Evolutionary conservation across 306 rosid genomes (phyloP).

Genomic region (Rubus idaeus): DNA sequence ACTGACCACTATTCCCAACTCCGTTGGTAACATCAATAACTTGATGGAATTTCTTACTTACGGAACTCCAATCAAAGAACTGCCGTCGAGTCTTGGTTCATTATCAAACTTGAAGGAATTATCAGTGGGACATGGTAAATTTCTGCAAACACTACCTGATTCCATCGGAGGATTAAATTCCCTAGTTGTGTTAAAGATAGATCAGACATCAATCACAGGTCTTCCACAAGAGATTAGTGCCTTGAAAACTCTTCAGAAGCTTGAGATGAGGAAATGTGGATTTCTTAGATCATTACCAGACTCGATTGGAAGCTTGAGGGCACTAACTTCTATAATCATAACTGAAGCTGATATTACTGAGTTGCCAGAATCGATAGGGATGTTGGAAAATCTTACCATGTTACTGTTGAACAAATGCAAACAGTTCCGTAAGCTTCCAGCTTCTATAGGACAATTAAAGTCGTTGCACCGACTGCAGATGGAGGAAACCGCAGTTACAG

Average conservation of each 20-base stretch:
- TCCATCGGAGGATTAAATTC: slow-evolving; percentile 42
- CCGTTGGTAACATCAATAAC: slow-evolving; percentile 41
- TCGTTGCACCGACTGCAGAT: slow-evolving; percentile 44
- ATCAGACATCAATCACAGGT: slow-evolving; percentile 40
- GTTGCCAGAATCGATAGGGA: slow-evolving; percentile 49
- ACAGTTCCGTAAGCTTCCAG: slow-evolving; percentile 52
- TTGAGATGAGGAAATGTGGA: slow-evolving; percentile 48
- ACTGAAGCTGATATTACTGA: slow-evolving; percentile 36
- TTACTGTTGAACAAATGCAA: slow-evolving; percentile 40
- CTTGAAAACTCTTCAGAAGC: slow-evolving; percentile 47
- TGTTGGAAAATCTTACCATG: slow-evolving; percentile 49
- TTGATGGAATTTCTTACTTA: slow-evolving; percentile 28
- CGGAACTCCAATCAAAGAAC: slow-evolving; percentile 36
- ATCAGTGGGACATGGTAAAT: slow-evolving; percentile 33
- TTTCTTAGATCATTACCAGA: slow-evolving; percentile 52
- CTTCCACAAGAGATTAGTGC: slow-evolving; percentile 57
- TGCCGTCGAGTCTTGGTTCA: slow-evolving; percentile 46
- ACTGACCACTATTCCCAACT: slow-evolving; percentile 46
- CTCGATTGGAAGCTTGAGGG: slow-evolving; percentile 45
- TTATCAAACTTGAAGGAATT: slow-evolving; percentile 40
- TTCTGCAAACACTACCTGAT: slow-evolving; percentile 38
- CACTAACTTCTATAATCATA: slow-evolving; percentile 41
- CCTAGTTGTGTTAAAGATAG: slow-evolving; percentile 41
- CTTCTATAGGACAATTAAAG: slow-evolving; percentile 49
- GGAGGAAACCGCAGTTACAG: slow-evolving; percentile 44